Evolutionary conservation across 495 filamentous ascomycete genomes (phyloP), one percentile per base, ranked within the genome.

Genomic region (Talaromyces nanjingensis): DNA sequence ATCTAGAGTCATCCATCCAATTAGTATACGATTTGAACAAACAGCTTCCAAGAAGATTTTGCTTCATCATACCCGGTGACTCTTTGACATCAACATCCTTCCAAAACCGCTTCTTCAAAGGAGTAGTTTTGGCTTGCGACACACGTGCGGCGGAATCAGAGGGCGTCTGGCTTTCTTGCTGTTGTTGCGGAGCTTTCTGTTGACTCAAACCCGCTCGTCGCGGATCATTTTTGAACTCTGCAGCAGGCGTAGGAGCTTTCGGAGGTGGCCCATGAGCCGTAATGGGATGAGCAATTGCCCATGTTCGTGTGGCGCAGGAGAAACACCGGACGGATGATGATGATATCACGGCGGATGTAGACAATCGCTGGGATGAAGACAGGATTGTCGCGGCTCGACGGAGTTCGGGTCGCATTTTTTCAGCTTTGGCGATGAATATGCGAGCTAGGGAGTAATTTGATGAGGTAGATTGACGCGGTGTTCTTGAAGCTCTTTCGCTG

Each of bases 201-300:
- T 84, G 81, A n/a, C 84, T 71, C 60, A 79, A 80, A 86, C 65
- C 27, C 83, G 71, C 49, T 81, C 73, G 65, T 73, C 68, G 71
- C 18, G 31, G 14, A 59, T 59, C 56, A 22, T 37, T 20, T 4
- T 37, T 59, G n/a, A 83, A 80, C 70, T 82, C 75, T 70, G 83
- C 75, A 3, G 81, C 71, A 9, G 91, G 84, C 14, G 80, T 72
- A 1, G 93, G 92, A 8, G 89, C 83, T 66, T 85, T 81, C 1
- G 93, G 93, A 3, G 93, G 93, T 52, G 93, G 93, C 4, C 91
- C 93, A 60, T 91, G 86, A 24, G 90, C 87, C 45, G 90, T 91
- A 60, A 91, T 82, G 33, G 92, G 87, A 20, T 88, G 79, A 20
- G 86, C 81, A 57, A 79, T 82, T 14, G 88, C 88, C 27, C 74